Conservation (phyloP, 257 asterid genomes). For the Asclepias syriaca region DNA sequence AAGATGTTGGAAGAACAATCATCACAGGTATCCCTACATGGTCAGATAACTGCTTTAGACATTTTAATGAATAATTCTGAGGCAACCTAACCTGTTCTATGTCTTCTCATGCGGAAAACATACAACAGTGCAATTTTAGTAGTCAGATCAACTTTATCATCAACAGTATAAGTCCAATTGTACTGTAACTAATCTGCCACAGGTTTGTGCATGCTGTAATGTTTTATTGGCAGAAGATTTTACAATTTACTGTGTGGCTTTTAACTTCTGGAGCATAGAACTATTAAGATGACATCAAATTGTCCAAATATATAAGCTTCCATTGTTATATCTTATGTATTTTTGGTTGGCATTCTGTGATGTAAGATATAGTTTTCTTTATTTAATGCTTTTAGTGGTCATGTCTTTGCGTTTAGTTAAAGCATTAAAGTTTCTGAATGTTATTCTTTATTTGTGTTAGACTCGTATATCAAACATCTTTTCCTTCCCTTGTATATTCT, state of each 20-base stretch:
- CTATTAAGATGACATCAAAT: not conserved
- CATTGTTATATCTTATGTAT: not conserved
- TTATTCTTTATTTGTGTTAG: not conserved
- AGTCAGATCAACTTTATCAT: not conserved
- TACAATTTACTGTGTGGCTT: not conserved
- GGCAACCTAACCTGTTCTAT: not conserved
- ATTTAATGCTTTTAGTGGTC: not conserved
- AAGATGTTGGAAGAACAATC: slow-evolving; percentile 82
- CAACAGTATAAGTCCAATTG: not conserved
- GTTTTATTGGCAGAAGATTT: not conserved
- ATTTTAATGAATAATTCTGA: not conserved
- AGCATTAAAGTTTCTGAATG: not conserved
- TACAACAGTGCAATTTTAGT: not conserved
- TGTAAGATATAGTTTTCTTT: not conserved
- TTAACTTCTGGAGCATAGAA: not conserved
- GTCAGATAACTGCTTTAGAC: not conserved
- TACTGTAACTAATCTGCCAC: not conserved
- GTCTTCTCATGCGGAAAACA: not conserved
- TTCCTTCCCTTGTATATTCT: not conserved
- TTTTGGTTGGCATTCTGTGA: not conserved
- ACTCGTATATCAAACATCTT: not conserved
- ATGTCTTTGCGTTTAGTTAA: not conserved
- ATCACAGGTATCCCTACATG: slow-evolving; percentile 40
- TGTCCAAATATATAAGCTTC: not conserved
- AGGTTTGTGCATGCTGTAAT: not conserved